A percentile compares a stretch with the other conserved stretches of the same genome.
Conservation (phyloP, 2,329 filamentous ascomycete species). For the Plenodomus tracheiphilus region DNA sequence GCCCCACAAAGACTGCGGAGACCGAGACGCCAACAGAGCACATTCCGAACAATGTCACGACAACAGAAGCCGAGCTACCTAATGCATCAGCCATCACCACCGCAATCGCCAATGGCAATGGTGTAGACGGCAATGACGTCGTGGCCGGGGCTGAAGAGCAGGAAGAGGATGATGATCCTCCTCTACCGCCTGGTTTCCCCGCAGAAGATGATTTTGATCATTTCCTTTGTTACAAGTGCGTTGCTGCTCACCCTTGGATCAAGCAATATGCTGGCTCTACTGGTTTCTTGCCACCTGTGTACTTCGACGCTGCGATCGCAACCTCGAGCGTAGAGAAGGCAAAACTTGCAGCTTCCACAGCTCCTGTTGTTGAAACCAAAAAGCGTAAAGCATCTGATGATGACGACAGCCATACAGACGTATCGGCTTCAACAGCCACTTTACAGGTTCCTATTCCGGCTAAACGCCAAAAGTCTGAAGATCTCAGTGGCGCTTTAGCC, state of each 20-base stretch:
- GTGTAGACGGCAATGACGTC: slow-evolving; percentile 40
- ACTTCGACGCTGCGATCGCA: slow-evolving; percentile 45
- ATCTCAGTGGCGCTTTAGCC: slow-evolving; percentile 27
- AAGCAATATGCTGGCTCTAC: slow-evolving; percentile 79
- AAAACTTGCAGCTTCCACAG: slow-evolving; percentile 11
- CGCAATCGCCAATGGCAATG: slow-evolving; percentile 20
- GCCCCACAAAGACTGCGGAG: slow-evolving; percentile 12
- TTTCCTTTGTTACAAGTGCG: slow-evolving; percentile 92
- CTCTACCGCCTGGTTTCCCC: slow-evolving; percentile 83
- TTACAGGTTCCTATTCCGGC: slow-evolving; percentile 20
- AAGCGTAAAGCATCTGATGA: slow-evolving; percentile 55
- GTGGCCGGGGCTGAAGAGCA: slow-evolving; percentile 58
- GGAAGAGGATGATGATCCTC: slow-evolving; percentile 58
- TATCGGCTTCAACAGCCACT: slow-evolving; percentile 9
- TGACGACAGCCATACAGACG: slow-evolving; percentile 44
- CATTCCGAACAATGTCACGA: slow-evolving; percentile 7
- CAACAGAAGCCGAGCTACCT: slow-evolving; percentile 11
- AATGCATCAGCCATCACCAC: slow-evolving; percentile 23
- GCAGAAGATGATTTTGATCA: slow-evolving; percentile 85
- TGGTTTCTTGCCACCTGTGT: slow-evolving; percentile 79
- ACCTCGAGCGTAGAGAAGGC: slow-evolving; percentile 9
- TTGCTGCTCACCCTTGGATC: slow-evolving; percentile 87
- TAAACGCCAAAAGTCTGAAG: slow-evolving; percentile 44
- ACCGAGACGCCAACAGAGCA: slow-evolving; percentile 7
- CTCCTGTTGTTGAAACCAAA: slow-evolving; percentile 30